Base-by-base conservation (phyloP, 768 basidiomycete genomes). In the Pilatotrama ljubarskyi region DNA sequence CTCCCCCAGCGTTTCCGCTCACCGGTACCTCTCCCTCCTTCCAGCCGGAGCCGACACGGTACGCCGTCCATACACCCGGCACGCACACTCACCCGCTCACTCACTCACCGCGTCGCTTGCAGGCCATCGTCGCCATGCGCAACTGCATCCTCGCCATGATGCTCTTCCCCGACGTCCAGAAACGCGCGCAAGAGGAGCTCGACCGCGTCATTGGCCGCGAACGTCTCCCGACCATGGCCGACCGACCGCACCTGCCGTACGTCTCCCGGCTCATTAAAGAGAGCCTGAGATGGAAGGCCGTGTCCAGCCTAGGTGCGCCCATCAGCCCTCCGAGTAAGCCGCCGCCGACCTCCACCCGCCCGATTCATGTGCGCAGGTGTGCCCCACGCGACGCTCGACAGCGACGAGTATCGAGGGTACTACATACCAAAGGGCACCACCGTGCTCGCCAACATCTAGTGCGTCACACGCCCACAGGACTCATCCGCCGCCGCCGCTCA, bases 291-390 rank as follows among this genome's bases (percentile, higher is more conserved):
- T 59, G 24, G 49, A n/a, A n/a, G 11, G 14, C 26, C 58, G 50
- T 18, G 24, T 59, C 4, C 58, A 49, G 6, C 40, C 52, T 5
- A 50, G 58, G 55, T 76, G 88, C 38, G 87, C 87, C 0, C 87
- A 88, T 59, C 76, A 84, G 47, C 61, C 85, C 65, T 84, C 78
- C 76, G 80, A 87, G 66, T 83, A 88, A 61, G 86, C n/a, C n/a
- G n/a, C n/a, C n/a, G n/a, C n/a, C n/a, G n/a, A n/a, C n/a, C n/a
- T n/a, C n/a, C n/a, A n/a, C n/a, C n/a, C n/a, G n/a, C n/a, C n/a
- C n/a, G n/a, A n/a, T n/a, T 89, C 64, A 68, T 83, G 29, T 88
- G 87, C 66, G 68, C 78, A 40, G 84, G 80, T 5, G 77, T 78
- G 75, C 74, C 47, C 85, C 86, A 24, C 82, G 84, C n/a, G n/a